phyloP scores from a whole-genome alignment of 2,329 filamentous ascomycete genomes.

The Colletotrichum cordylinicola region DNA sequence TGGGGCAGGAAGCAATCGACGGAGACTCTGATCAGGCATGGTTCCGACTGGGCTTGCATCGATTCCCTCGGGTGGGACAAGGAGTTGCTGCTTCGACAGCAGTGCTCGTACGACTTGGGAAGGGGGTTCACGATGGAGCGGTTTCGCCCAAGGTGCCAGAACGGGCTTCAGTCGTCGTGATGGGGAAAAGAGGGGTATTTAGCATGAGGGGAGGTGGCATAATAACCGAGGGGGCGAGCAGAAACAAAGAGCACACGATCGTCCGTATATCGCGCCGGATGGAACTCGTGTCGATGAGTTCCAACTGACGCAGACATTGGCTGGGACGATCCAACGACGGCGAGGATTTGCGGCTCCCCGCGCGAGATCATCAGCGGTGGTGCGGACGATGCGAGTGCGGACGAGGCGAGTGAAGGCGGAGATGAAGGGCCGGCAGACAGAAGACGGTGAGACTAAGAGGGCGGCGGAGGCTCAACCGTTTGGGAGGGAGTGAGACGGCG shows the following conservation, averaged over 20 bases:
- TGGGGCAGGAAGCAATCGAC: constrained; percentile 12
- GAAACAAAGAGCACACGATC: not conserved
- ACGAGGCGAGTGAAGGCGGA: not conserved
- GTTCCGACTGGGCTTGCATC: not conserved
- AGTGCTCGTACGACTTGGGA: not conserved
- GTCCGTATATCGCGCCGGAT: not conserved
- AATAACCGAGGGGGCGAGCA: constrained; percentile 6
- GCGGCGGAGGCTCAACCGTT: not conserved
- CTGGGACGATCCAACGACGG: not conserved
- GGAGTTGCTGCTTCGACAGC: not conserved
- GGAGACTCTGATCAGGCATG: constrained; percentile 10
- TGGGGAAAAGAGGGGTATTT: constrained; percentile 13
- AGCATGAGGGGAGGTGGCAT: not conserved
- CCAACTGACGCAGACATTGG: not conserved
- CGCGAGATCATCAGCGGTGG: not conserved
- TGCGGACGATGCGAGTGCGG: not conserved
- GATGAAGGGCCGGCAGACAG: not conserved
- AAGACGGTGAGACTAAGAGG: not conserved
- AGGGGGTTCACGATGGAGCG: not conserved
- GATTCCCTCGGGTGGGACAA: not conserved
- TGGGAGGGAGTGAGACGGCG: not conserved
- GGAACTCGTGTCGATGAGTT: not conserved
- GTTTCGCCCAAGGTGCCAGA: not conserved
- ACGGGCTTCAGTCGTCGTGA: not conserved
- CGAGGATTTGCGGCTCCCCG: not conserved